phyloP scores from a whole-genome alignment of 305 asterid species.

The Fraxinus paxiana region DNA sequence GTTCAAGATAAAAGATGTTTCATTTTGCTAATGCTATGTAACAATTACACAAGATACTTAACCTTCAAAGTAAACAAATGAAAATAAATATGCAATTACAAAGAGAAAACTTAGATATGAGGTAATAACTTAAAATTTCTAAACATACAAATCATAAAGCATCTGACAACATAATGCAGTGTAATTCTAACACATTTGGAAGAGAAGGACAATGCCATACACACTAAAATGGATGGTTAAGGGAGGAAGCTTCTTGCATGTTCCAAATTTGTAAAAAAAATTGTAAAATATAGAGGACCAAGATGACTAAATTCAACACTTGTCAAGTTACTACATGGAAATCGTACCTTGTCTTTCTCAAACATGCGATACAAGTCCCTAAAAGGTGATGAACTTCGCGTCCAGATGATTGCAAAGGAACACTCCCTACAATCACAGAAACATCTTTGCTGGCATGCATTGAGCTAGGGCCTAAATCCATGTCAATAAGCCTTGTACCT shows the following conservation, averaged over 20 bases:
- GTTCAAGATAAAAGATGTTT: not conserved
- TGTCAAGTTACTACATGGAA: slow-evolving; percentile 1
- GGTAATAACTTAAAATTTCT: not conserved
- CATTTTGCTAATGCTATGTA: not conserved
- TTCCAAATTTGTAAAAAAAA: not conserved
- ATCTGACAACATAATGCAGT: not conserved
- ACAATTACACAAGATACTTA: not conserved
- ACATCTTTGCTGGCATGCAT: slow-evolving; percentile 12
- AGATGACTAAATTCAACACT: slow-evolving; percentile 8
- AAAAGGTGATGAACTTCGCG: slow-evolving; percentile 25
- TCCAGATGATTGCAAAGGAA: slow-evolving; percentile 28
- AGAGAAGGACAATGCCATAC: not conserved
- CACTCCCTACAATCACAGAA: slow-evolving; percentile 30
- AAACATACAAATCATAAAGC: not conserved
- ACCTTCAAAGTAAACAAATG: not conserved
- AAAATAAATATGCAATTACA: not conserved
- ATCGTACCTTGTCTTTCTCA: slow-evolving; percentile 52
- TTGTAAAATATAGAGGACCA: not conserved
- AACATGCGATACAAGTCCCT: slow-evolving; percentile 49
- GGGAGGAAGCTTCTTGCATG: not conserved
- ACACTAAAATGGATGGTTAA: not conserved
- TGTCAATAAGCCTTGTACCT: slow-evolving; percentile 23
- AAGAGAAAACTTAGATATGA: not conserved
- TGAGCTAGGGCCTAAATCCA: slow-evolving; percentile 19
- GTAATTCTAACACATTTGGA: not conserved